Evolutionary conservation across 2,329 filamentous ascomycete species (phyloP).

Genomic region (Ampelomyces quisqualis): DNA sequence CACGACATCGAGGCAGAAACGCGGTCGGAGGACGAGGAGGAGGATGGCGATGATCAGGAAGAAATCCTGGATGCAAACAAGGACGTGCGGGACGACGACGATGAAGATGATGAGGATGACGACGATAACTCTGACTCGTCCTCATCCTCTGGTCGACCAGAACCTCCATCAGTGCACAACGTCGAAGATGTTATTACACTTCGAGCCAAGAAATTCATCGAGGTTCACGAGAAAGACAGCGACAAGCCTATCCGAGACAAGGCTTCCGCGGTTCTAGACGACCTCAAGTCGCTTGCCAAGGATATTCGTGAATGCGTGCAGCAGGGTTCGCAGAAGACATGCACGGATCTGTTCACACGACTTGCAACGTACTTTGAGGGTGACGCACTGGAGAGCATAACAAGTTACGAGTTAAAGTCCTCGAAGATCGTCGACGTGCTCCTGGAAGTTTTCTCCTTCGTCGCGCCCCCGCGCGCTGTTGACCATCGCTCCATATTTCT

Average conservation of each 20-base stretch:
- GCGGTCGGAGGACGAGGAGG: conserved; percentile 53
- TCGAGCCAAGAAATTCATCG: conserved; percentile 79
- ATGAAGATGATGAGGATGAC: conserved; percentile 52
- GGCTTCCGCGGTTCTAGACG: conserved; percentile 71
- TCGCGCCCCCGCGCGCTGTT: conserved; percentile 55
- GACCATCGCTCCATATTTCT: conserved; percentile 81
- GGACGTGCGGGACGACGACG: conserved; percentile 61
- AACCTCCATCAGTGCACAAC: conserved; percentile 42
- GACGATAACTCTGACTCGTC: conserved; percentile 68
- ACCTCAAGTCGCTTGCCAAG: conserved; percentile 68
- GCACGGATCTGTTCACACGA: conserved; percentile 68
- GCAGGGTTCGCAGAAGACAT: conserved; percentile 47
- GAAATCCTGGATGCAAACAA: conserved; percentile 61
- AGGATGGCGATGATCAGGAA: conserved; percentile 55
- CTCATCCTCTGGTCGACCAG: conserved; percentile 45
- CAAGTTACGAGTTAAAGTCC: conserved; percentile 88
- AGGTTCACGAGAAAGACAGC: conserved; percentile 76
- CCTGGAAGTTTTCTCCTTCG: conserved; percentile 76
- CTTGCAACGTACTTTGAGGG: conserved; percentile 84
- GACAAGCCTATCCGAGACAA: conserved; percentile 75
- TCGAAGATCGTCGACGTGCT: conserved; percentile 86
- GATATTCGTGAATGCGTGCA: conserved; percentile 74
- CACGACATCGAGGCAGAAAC: conserved; percentile 57
- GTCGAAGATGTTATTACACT: conserved; percentile 72
- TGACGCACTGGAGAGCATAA: conserved; percentile 87